These are phyloP conservation scores for Talaromyces sp. DNA, from an alignment of 2,329 filamentous ascomycete genomes.

Conservation along the genomic window DNA sequence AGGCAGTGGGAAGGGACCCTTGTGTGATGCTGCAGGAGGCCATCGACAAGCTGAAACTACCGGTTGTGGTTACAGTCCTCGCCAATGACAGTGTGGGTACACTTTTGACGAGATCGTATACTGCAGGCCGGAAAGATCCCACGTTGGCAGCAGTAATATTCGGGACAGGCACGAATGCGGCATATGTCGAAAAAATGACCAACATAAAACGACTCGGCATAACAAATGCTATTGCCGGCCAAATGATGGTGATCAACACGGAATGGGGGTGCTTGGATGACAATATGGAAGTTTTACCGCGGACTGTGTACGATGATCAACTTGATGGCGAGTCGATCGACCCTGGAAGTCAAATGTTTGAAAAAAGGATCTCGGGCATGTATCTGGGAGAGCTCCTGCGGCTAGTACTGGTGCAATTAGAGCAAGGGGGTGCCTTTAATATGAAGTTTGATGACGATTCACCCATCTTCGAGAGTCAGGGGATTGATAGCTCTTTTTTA, in stretches of 20 bases:
- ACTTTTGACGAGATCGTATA: slow-evolving; percentile 21
- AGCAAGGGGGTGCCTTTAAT: slow-evolving; percentile 4
- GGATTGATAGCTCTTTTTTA: slow-evolving; percentile 20
- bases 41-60: slow-evolving; percentile 20
- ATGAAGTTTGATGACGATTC: slow-evolving; percentile 13
- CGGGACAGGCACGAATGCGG: slow-evolving; percentile 25
- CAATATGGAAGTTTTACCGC: slow-evolving; percentile 20
- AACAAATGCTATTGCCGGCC: background rate
- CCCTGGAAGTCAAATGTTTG: slow-evolving; percentile 22
- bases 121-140: slow-evolving; percentile 9
- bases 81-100: slow-evolving; percentile 24
- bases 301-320: slow-evolving; percentile 21
- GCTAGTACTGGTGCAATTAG: slow-evolving; percentile 16
- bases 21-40: slow-evolving; percentile 24
- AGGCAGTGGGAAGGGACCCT: slow-evolving; percentile 22
- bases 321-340: slow-evolving; percentile 19
- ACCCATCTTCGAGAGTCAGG: slow-evolving; percentile 14
- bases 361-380: slow-evolving; percentile 23
- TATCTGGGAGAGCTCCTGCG: slow-evolving; percentile 24
- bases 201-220: slow-evolving; percentile 14
- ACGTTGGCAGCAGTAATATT: slow-evolving; percentile 23
- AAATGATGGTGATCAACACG: slow-evolving; percentile 23
- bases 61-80: slow-evolving; percentile 22
- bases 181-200: slow-evolving; percentile 21
- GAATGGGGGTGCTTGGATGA: slow-evolving; percentile 26